Conservation (phyloP, 1,139 yeast genomes). For the Taphrina sp. region DNA sequence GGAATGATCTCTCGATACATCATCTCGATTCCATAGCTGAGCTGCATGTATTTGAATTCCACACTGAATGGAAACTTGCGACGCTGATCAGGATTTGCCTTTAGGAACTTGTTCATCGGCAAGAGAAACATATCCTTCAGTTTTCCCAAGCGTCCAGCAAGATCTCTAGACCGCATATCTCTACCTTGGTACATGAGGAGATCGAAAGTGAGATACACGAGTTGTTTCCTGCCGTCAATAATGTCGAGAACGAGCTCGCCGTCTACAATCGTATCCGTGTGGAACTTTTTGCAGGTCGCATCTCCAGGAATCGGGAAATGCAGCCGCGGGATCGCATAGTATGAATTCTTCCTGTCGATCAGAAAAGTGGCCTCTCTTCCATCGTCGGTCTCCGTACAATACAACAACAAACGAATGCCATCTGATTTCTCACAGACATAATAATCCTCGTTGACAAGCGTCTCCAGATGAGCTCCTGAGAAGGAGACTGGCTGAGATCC, state of each 20-base stretch:
- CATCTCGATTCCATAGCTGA: slow-evolving; percentile 71
- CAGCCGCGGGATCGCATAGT: slow-evolving; percentile 66
- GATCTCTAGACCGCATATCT: slow-evolving; percentile 62
- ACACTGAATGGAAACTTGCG: slow-evolving; percentile 69
- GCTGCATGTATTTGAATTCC: slow-evolving; percentile 45
- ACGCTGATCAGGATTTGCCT: slow-evolving; percentile 67
- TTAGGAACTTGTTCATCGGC: slow-evolving; percentile 73
- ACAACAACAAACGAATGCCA: slow-evolving; percentile 81
- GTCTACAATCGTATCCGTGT: slow-evolving; percentile 84
- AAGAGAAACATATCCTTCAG: slow-evolving; percentile 76
- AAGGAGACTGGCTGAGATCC: slow-evolving; percentile 97
- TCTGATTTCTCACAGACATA: slow-evolving; percentile 95
- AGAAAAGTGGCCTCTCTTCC: slow-evolving; percentile 53
- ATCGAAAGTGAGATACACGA: slow-evolving; percentile 85
- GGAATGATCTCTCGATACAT: slow-evolving; percentile 69
- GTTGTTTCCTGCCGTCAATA: slow-evolving; percentile 56
- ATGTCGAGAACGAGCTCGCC: slow-evolving; percentile 77
- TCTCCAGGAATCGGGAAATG: slow-evolving; percentile 72
- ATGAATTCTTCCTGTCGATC: slow-evolving; percentile 85
- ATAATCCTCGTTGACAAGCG: slow-evolving; percentile 57
- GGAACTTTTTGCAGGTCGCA: slow-evolving; percentile 42
- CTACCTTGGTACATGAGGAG: slow-evolving; percentile 80
- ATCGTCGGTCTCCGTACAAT: slow-evolving; percentile 60
- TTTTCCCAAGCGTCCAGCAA: slow-evolving; percentile 82
- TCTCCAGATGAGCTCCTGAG: slow-evolving; percentile 64